Conservation (phyloP, 2,329 filamentous ascomycete species). For the Plenodomus lindquistii region DNA sequence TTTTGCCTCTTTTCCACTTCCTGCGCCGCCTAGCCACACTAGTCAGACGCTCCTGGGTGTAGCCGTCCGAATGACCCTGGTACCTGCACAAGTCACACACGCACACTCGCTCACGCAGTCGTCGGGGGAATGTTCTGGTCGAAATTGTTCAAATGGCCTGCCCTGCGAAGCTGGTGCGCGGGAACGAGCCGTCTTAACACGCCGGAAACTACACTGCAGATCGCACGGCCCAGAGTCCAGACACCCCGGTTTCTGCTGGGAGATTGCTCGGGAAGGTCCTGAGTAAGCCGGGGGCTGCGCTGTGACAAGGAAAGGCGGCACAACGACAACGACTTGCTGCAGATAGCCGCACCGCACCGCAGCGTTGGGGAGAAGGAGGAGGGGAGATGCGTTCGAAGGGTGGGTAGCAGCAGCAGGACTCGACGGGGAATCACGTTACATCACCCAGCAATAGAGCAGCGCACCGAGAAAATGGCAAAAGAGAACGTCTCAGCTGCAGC, state of each 20-base stretch:
- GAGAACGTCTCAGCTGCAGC: too few relatives aligned
- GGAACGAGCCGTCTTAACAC: conserved; percentile 2
- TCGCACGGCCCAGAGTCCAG: conserved; percentile 12
- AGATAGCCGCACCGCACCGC: conserved; percentile 9
- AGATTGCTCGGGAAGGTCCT: conserved; percentile 16
- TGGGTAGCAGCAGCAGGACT: not conserved
- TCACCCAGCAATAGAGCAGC: not conserved
- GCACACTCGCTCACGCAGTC: not conserved
- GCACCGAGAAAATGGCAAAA: not conserved
- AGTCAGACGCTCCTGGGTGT: conserved; percentile 18
- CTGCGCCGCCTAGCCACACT: conserved; percentile 18
- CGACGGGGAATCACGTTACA: not conserved
- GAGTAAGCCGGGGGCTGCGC: conserved; percentile 3
- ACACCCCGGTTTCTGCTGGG: conserved; percentile 11
- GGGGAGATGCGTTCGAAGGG: not conserved
- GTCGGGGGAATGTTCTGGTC: not conserved
- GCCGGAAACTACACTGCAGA: conserved; percentile 12
- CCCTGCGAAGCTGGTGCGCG: conserved; percentile 1
- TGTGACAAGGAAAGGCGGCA: conserved; percentile 9
- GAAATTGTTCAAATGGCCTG: not conserved
- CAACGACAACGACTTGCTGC: conserved; percentile 7
- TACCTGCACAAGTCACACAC: conserved; percentile 10
- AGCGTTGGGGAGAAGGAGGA: conserved; percentile 2
- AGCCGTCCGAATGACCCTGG: conserved; percentile 15
- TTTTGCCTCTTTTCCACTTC: conserved; percentile 12